Base-by-base conservation (phyloP, 2,329 filamentous ascomycete genomes). In the Ophiosphaerella narmari region DNA sequence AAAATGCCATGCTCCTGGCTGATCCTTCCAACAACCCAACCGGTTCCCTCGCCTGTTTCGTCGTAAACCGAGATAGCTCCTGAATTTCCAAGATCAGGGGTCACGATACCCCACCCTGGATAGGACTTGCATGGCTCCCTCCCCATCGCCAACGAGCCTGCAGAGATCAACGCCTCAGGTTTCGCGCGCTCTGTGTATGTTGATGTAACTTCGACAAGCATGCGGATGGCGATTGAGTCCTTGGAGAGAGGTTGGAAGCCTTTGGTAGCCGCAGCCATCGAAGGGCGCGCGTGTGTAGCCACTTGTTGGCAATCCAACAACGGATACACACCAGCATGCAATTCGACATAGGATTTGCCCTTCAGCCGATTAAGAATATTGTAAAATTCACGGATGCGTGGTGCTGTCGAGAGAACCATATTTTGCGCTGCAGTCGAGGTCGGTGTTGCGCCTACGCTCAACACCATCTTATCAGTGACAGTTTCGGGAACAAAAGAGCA, bases 1-100 rank as follows among this genome's bases (percentile, higher is more conserved):
- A 93, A 65, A 46, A 91, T 84, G 0, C 87, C 88, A 73, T 93
- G 90, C 74, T 94, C 90, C 74, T 93, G 90, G 56, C 86, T 87
- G 50, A 93, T 82, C 23, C 84, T 80, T 12, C 82, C 85, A 1
- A 93, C 84, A 57, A 89, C 81, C 86, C 89, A 89, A 1, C 80
- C 77, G 14, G 72, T 76, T 48, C 62, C 63, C 1, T 59, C 55
- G 1, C 54, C 59, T 4, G 53, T 50, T 39, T 66, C 66, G 36
- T 71, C 65, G 32, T 70, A 69, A 5, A 65, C 56, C 7, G 54
- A 54, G 21, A 48, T 18, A 42, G 62, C 31, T 29, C 47, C 52
- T 3, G 52, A 34, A n/a, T 68, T 66, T 13, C 61, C 60, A 12
- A 75, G 58, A 83, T 86, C 90, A 0, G 82, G 79, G 48, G 80